Evolutionary conservation across 2,329 filamentous ascomycete genomes (phyloP).

Genomic region (Botryosphaeria agaves): DNA sequence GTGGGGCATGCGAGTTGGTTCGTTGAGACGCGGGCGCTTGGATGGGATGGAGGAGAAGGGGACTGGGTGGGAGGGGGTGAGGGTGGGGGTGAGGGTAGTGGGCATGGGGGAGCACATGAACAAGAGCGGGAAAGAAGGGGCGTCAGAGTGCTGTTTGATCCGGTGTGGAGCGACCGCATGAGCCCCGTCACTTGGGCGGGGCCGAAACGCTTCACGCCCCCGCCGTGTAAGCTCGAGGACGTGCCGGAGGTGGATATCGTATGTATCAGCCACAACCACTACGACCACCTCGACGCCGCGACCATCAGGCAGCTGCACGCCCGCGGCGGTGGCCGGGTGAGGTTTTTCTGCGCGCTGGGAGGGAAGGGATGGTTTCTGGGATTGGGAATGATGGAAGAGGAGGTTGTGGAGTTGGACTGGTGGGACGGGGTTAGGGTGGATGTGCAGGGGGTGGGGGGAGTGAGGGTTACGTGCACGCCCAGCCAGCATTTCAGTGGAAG

Average conservation of each 20-base stretch:
- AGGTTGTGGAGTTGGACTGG: slow-evolving; percentile 32
- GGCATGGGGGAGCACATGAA: slow-evolving; percentile 1
- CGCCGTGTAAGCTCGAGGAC: slow-evolving; percentile 31
- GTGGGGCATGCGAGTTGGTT: slow-evolving; percentile 34
- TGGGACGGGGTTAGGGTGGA: slow-evolving; percentile 25
- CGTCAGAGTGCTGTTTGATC: slow-evolving; percentile 32
- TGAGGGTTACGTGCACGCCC: slow-evolving; percentile 27
- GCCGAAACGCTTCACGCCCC: slow-evolving; percentile 33
- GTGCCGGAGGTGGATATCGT: slow-evolving; percentile 34
- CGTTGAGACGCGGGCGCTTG: slow-evolving; percentile 23
- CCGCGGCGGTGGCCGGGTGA: slow-evolving; percentile 17
- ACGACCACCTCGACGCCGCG: slow-evolving; percentile 34
- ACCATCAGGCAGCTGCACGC: slow-evolving; percentile 25
- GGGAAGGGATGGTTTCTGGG: slow-evolving; percentile 20
- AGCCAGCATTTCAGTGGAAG: slow-evolving; percentile 30
- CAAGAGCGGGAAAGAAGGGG: slow-evolving; percentile 14
- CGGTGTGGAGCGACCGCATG: slow-evolving; percentile 33
- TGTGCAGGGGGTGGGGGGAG: slow-evolving; percentile 16
- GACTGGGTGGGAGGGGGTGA: too few relatives aligned
- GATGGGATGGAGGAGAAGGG: too few relatives aligned
- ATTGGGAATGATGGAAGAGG: slow-evolving; percentile 18
- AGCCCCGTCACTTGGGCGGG: slow-evolving; percentile 28
- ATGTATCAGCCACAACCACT: slow-evolving; percentile 38
- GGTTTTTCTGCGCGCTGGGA: slow-evolving; percentile 25
- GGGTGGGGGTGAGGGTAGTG: slow-evolving; percentile 8